Evolutionary conservation across 371 early-diverging fungal species (phyloP).

Genomic region (Mucor ambiguus): DNA sequence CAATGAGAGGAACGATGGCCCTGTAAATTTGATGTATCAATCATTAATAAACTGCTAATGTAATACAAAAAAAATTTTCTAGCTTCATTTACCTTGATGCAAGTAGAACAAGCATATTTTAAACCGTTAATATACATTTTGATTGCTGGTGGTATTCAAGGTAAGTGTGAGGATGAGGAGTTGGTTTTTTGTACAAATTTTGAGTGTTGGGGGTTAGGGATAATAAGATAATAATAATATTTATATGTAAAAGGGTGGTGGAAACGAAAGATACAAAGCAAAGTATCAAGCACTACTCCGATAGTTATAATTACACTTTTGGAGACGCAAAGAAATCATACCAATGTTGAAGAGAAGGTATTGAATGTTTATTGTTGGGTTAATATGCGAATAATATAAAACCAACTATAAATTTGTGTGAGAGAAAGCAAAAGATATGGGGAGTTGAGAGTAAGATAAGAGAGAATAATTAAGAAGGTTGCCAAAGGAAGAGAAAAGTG

Average conservation of each 20-base stretch:
- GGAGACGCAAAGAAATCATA: conserved; percentile 38
- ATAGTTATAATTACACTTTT: conserved; percentile 38
- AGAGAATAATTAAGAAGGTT: not conserved
- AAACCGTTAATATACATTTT: conserved; percentile 41
- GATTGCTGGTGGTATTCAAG: not conserved
- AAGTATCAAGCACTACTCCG: conserved; percentile 33
- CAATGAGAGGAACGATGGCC: conserved; percentile 72
- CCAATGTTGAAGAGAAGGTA: conserved; percentile 18
- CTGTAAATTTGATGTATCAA: conserved; percentile 24
- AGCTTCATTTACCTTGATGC: conserved; percentile 33
- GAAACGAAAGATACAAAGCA: conserved; percentile 16
- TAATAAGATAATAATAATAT: conserved; percentile 10
- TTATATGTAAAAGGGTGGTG: conserved; percentile 3
- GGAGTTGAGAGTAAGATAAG: no score
- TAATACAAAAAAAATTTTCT: conserved; percentile 9
- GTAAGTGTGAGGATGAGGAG: not conserved
- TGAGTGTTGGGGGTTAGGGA: not conserved
- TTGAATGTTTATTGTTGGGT: not conserved
- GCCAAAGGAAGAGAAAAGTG: not conserved
- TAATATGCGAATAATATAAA: conserved; percentile 1
- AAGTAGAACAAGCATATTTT: conserved; percentile 43
- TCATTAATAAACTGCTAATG: conserved; percentile 5
- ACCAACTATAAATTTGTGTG: not conserved
- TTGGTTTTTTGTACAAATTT: conserved; percentile 2
- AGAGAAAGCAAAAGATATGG: not conserved